Evolutionary conservation across 306 rosid genomes (phyloP), one percentile per base, ranked within the genome.

Genomic region (Chamaecrista fasciculata): DNA sequence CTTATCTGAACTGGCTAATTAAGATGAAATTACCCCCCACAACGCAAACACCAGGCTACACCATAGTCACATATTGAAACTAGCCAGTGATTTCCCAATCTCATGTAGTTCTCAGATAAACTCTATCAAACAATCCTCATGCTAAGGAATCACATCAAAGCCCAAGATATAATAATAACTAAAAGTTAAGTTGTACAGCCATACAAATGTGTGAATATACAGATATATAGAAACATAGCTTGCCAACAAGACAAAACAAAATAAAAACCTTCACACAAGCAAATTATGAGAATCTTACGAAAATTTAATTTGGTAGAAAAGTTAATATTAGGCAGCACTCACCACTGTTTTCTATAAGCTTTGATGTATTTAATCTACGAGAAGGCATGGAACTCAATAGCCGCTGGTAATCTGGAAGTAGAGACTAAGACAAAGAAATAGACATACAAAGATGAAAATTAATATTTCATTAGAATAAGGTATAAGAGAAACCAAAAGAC

Each of bases 331-430:
- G 33, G 28, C 72, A 72, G 36, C 57, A 72, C 93, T 82, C 83
- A 95, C 99, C 97, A 77, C 95, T 84, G 66, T 90, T 95, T 80
- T 95, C 99, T 53, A 95, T 79, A 74, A 95, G 97, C 92, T 91
- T 95, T 29, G 95, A 87, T 34, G 97, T 84, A 78, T 95, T 95
- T 88, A 95, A 70, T 88, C 99, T 91, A 74, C 97, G 97, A 79
- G 97, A 79, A 71, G 96, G 99, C 69, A 61, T 69, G 81, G 99
- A 85, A 82, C 99, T 91, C 79, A 95, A 74, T 58, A 95, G 89
- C 82, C 99, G 92, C 84, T 95, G 99, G 83, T 91, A 95, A 87
- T 95, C 97, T 85, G 92, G 97, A 91, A 91, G 97, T 79, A 95
- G 86, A 85, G 97, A 81, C 99, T 95, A 81, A 78, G 79, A 73